Evolutionary conservation across 495 filamentous ascomycete species (phyloP).

Genomic region (Neurospora intermedia): DNA sequence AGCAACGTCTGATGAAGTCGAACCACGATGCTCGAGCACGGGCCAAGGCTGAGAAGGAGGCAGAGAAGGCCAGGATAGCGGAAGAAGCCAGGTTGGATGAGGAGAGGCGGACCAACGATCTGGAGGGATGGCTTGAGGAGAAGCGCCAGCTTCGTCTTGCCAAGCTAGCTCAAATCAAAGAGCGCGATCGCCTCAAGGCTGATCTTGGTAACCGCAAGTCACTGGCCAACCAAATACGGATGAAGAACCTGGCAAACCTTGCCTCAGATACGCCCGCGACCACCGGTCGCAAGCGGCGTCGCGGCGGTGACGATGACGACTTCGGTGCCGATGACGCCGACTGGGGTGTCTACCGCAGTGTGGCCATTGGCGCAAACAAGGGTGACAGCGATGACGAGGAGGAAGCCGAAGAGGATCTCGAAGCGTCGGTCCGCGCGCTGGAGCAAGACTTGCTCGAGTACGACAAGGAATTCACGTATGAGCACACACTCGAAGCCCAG

Average conservation of each 20-base stretch:
- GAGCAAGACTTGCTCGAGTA: constrained; percentile 78
- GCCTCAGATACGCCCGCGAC: constrained; percentile 72
- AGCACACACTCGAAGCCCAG: constrained; percentile 83
- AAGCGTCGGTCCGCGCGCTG: constrained; percentile 54
- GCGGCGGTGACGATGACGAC: constrained; percentile 71
- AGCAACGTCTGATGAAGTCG: constrained; percentile 84
- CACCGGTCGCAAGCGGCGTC: constrained; percentile 62
- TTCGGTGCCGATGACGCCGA: constrained; percentile 97
- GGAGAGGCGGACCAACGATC: constrained; percentile 71
- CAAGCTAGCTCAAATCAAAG: constrained; percentile 77
- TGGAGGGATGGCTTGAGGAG: constrained; percentile 79
- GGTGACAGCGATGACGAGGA: constrained; percentile 58
- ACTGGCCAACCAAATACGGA: constrained; percentile 86
- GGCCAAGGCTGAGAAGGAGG: constrained; percentile 90
- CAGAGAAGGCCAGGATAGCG: constrained; percentile 69
- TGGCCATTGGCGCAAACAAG: constrained; percentile 59
- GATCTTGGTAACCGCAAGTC: constrained; percentile 95
- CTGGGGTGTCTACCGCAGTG: constrained; percentile 90
- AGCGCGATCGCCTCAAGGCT: constrained; percentile 79
- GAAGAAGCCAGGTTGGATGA: constrained; percentile 75
- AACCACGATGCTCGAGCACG: constrained; percentile 86
- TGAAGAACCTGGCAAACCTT: constrained; percentile 96
- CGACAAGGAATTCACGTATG: constrained; percentile 79
- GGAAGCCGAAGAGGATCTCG: constrained; percentile 85
- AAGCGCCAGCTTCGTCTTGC: constrained; percentile 62